Evolutionary conservation across 805 yeast species (phyloP).

Genomic region (Ogataea philodendri): DNA sequence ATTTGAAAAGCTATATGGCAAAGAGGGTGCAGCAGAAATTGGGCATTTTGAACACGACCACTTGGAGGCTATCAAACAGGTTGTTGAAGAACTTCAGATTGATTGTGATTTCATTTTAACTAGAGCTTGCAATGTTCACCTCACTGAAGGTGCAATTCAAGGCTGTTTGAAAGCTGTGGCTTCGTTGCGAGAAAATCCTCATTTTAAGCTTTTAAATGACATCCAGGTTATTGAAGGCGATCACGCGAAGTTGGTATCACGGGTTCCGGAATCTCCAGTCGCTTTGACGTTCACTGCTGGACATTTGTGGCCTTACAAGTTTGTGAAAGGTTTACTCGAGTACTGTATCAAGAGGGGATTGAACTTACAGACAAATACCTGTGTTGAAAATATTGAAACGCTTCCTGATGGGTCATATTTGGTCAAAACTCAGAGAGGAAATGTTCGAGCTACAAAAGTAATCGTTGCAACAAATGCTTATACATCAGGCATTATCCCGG

Average conservation of each 20-base stretch:
- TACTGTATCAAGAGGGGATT: slow-evolving; percentile 35
- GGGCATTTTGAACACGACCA: slow-evolving; percentile 40
- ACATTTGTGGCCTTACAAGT: slow-evolving; percentile 43
- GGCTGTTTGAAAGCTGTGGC: slow-evolving; percentile 12
- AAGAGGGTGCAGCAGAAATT: slow-evolving; percentile 34
- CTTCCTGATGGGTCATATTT: slow-evolving; percentile 30
- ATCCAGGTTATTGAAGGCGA: slow-evolving; percentile 34
- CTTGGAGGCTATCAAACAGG: slow-evolving; percentile 31
- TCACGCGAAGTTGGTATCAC: slow-evolving; percentile 27
- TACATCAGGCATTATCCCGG: slow-evolving; percentile 23
- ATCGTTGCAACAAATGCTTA: slow-evolving; percentile 38
- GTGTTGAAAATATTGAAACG: slow-evolving; percentile 29
- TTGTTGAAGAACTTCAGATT: slow-evolving; percentile 33
- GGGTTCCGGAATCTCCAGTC: slow-evolving; percentile 27
- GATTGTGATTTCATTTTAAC: slow-evolving; percentile 33
- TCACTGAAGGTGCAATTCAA: slow-evolving; percentile 20
- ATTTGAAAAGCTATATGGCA: slow-evolving; percentile 22
- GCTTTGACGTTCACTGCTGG: slow-evolving; percentile 40
- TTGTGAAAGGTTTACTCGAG: slow-evolving; percentile 36
- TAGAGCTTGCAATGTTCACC: slow-evolving; percentile 30
- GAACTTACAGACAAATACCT: slow-evolving; percentile 41
- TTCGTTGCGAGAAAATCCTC: slow-evolving; percentile 26
- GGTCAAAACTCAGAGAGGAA: slow-evolving; percentile 29
- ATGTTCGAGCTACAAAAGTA: slow-evolving; percentile 32
- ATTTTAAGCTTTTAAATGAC: slow-evolving; percentile 26